Conservation (phyloP, 768 basidiomycete genomes). For the Boletellus emodensis region DNA sequence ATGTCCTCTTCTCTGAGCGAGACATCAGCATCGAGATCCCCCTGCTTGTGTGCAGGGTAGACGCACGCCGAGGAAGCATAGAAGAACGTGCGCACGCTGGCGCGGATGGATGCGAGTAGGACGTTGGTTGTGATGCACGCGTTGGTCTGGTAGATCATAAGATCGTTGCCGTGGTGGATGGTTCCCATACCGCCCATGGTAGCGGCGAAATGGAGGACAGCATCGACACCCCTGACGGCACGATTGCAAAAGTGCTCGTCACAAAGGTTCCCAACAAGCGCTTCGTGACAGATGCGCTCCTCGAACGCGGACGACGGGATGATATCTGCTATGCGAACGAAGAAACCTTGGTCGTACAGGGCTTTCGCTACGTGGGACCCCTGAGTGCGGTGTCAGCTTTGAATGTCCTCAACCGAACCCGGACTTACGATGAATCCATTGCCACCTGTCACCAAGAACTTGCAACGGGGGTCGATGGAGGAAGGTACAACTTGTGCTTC, state of each 20-base stretch:
- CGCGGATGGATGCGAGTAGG: conserved; percentile 35
- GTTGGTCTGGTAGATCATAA: conserved; percentile 47
- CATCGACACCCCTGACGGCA: conserved; percentile 38
- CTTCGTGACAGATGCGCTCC: conserved; percentile 32
- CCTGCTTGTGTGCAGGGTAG: conserved; percentile 46
- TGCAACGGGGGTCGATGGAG: conserved; percentile 1
- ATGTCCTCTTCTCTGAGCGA: conserved; percentile 46
- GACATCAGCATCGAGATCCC: conserved; percentile 29
- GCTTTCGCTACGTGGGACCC: conserved; percentile 48
- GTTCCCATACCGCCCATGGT: conserved; percentile 65
- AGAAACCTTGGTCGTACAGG: conserved; percentile 30
- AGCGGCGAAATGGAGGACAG: conserved; percentile 55
- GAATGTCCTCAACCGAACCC: not conserved
- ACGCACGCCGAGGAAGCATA: conserved; percentile 60
- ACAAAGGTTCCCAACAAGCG: conserved; percentile 43
- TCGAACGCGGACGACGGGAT: conserved; percentile 19
- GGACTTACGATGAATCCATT: conserved; percentile 50
- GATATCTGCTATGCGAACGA: conserved; percentile 45
- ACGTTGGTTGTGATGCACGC: conserved; percentile 48
- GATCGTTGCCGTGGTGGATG: conserved; percentile 50
- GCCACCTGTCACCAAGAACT: conserved; percentile 46
- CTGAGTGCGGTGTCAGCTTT: conserved; percentile 26
- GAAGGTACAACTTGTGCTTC: not conserved
- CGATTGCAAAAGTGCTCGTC: conserved; percentile 37
- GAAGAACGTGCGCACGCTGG: conserved; percentile 43